A percentile compares a stretch with the other conserved stretches of the same genome.
These are phyloP conservation scores for Musa acuminata DNA, from an alignment of 176 grass and related monocot species.

Conservation along the genomic window DNA sequence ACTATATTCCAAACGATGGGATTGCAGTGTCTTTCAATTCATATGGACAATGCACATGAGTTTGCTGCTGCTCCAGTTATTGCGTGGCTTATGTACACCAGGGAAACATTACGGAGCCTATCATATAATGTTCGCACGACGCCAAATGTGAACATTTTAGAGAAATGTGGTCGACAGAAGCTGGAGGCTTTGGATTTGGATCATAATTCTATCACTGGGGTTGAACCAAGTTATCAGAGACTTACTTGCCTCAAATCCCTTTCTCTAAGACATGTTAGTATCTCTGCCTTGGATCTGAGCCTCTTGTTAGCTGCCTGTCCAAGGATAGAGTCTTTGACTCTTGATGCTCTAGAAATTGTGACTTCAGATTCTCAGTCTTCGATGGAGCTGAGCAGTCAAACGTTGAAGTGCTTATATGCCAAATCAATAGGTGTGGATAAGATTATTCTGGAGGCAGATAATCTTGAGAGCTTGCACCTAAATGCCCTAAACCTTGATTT, in stretches of 20 bases:
- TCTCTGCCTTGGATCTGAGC: conserved; percentile 80
- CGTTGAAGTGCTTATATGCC: conserved; percentile 64
- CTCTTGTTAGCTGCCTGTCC: conserved; percentile 69
- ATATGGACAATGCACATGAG: conserved; percentile 68
- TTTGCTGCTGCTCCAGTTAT: conserved; percentile 90
- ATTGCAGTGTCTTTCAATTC: conserved; percentile 74
- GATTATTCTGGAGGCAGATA: conserved; percentile 84
- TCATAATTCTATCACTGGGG: conserved; percentile 75
- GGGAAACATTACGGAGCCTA: conserved; percentile 58
- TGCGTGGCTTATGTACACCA: conserved; percentile 93
- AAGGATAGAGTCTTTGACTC: conserved; percentile 71
- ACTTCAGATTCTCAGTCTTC: conserved; percentile 65
- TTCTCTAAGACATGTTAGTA: conserved; percentile 74
- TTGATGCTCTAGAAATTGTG: conserved; percentile 93
- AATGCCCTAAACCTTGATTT: conserved; percentile 93
- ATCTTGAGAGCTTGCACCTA: conserved; percentile 70
- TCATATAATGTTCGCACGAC: conserved; percentile 80
- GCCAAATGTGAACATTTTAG: conserved; percentile 78
- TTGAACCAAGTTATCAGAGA: conserved; percentile 93
- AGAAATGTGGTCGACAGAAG: conserved; percentile 77
- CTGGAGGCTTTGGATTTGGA: conserved; percentile 81
- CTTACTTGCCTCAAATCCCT: conserved; percentile 90
- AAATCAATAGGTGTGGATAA: conserved; percentile 80
- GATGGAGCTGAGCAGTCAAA: conserved; percentile 70
- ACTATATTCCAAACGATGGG: conserved; percentile 88